phyloP scores from a whole-genome alignment of 148 eudicot genomes.

The Tetragonia tetragonoides region DNA sequence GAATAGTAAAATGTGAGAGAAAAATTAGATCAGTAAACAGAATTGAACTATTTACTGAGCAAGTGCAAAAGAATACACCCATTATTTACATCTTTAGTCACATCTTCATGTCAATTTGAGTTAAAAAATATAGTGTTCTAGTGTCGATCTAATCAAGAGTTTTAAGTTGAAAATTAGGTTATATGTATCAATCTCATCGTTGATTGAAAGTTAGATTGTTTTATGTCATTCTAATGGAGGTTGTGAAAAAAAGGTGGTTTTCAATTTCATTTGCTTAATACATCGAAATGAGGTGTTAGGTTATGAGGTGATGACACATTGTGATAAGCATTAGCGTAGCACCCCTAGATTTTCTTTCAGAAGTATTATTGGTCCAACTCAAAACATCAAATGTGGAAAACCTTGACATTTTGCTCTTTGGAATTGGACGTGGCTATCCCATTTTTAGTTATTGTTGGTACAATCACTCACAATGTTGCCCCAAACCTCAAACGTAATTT shows the following conservation, averaged over 20 bases:
- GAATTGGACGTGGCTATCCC: background rate
- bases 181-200: background rate
- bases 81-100: too few relatives aligned
- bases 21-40: too few relatives aligned
- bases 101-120: too few relatives aligned
- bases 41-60: too few relatives aligned
- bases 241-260: too few relatives aligned
- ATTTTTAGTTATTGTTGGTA: background rate
- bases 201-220: background rate
- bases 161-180: too few relatives aligned
- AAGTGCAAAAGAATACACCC: too few relatives aligned
- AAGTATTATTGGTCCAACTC: constrained; percentile 17
- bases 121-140: too few relatives aligned
- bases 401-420: constrained; percentile 2
- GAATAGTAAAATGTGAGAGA: too few relatives aligned
- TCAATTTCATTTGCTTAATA: too few relatives aligned
- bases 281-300: background rate
- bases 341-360: background rate
- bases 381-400: constrained; percentile 12
- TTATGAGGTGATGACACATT: constrained; percentile 3
- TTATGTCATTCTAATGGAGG: background rate
- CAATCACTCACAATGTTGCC: background rate
- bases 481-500: constrained; percentile 2
- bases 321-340: constrained; percentile 13
- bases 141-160: too few relatives aligned